A percentile compares a stretch with the other conserved stretches of the same genome.
Conservation (phyloP, 768 basidiomycete genomes). For the Kwoniella sp. region DNA sequence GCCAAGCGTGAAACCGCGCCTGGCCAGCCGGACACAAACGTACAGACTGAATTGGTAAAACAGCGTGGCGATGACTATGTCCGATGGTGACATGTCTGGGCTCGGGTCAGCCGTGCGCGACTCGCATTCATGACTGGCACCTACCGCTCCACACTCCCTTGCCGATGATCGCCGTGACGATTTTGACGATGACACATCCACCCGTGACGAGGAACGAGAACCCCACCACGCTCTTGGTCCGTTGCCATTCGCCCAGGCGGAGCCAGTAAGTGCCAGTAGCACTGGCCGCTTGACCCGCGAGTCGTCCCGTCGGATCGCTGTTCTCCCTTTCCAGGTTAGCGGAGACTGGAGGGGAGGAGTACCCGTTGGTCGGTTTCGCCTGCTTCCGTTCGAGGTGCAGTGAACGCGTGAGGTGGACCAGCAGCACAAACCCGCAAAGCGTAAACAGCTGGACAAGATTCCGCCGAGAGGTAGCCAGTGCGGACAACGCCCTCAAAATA, state of each 20-base stretch:
- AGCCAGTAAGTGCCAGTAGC: constrained; percentile 35
- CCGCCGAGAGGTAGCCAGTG: constrained; percentile 61
- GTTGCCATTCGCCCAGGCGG: constrained; percentile 40
- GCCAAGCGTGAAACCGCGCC: constrained; percentile 91
- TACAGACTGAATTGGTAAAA: constrained; percentile 93
- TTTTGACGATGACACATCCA: constrained; percentile 42
- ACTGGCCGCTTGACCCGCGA: not conserved
- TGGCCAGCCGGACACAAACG: constrained; percentile 78
- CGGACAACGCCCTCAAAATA: constrained; percentile 38
- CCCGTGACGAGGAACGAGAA: constrained; percentile 47
- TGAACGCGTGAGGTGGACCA: constrained; percentile 74
- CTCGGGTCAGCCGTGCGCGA: not conserved
- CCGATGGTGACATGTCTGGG: constrained; percentile 71
- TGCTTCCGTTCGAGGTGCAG: constrained; percentile 62
- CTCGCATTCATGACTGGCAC: constrained; percentile 1
- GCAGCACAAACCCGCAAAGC: constrained; percentile 70
- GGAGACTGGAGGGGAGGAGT: not conserved
- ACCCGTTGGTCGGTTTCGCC: constrained; percentile 16
- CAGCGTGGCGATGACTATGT: constrained; percentile 65
- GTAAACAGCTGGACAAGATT: constrained; percentile 74
- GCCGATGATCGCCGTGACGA: constrained; percentile 37
- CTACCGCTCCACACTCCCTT: constrained; percentile 45
- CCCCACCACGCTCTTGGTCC: constrained; percentile 37
- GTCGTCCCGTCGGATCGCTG: constrained; percentile 16
- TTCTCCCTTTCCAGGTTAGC: constrained; percentile 23